phyloP scores from a whole-genome alignment of 2,329 filamentous ascomycete species.

The Plectosphaerella cucumerina region DNA sequence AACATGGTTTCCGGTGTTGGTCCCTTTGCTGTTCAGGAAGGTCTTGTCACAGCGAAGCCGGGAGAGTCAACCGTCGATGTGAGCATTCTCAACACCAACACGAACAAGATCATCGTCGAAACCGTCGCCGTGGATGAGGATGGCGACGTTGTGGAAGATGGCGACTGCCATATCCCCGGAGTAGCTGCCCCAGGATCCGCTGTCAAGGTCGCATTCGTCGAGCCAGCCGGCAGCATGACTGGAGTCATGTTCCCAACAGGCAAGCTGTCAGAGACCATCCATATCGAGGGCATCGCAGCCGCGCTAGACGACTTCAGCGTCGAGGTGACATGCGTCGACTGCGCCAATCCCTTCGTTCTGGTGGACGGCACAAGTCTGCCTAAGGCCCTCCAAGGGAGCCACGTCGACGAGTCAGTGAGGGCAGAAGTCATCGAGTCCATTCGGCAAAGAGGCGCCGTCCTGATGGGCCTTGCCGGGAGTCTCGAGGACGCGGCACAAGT shows the following conservation, averaged over 20 bases:
- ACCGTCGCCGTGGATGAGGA: constrained; percentile 45
- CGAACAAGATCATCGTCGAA: constrained; percentile 37
- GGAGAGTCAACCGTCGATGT: constrained; percentile 13
- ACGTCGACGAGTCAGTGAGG: constrained; percentile 22
- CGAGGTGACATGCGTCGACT: constrained; percentile 26
- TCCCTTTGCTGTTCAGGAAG: constrained; percentile 51
- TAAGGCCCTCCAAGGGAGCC: constrained; percentile 36
- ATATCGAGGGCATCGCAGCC: constrained; percentile 27
- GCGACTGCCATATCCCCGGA: constrained; percentile 54
- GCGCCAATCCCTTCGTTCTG: constrained; percentile 41
- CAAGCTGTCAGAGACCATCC: constrained; percentile 37
- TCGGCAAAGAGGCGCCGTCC: constrained; percentile 46
- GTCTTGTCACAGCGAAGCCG: constrained; percentile 29
- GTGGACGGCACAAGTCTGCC: constrained; percentile 43
- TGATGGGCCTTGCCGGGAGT: constrained; percentile 49
- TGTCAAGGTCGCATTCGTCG: constrained; percentile 54
- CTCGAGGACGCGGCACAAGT: constrained; percentile 25
- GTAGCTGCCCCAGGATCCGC: constrained; percentile 48
- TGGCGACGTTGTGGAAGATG: constrained; percentile 41
- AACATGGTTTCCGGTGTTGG: constrained; percentile 57
- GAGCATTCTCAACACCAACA: constrained; percentile 27
- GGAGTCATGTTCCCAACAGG: constrained; percentile 55
- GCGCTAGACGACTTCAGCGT: constrained; percentile 21
- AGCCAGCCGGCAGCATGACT: constrained; percentile 58
- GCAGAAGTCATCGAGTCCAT: constrained; percentile 42